A percentile compares a stretch with the other conserved stretches of the same genome.
Conservation (phyloP, 2,329 filamentous ascomycete species). For the Clonostachys sp. region DNA sequence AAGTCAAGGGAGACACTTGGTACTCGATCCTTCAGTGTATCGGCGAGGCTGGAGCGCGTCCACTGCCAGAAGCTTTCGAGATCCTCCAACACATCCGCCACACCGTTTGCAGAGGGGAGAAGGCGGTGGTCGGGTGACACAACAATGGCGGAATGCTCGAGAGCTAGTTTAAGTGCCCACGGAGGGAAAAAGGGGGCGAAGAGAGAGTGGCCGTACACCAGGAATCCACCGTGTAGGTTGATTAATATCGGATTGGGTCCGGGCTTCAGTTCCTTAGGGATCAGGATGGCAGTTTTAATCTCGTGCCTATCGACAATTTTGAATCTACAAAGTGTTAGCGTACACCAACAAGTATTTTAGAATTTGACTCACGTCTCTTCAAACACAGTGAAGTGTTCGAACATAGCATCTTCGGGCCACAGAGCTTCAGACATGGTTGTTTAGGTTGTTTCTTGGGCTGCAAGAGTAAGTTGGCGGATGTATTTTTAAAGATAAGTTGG, state of each 20-base stretch:
- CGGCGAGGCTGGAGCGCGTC: constrained; percentile 5
- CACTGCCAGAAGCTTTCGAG: constrained; percentile 18
- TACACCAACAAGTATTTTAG: not conserved
- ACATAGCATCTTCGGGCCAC: constrained; percentile 1
- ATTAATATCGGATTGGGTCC: constrained; percentile 12
- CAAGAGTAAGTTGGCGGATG: no score
- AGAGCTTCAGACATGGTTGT: not conserved
- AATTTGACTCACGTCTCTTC: constrained; percentile 1
- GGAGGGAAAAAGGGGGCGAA: constrained; percentile 14
- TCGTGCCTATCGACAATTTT: constrained; percentile 10
- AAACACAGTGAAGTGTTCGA: constrained; percentile 2
- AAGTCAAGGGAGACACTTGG: constrained; percentile 4
- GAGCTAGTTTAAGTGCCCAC: constrained; percentile 12
- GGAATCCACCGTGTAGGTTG: constrained; percentile 17
- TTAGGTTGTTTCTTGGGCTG: no score
- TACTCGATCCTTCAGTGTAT: not conserved
- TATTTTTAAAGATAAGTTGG: no score
- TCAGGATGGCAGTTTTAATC: constrained; percentile 12
- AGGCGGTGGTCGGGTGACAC: constrained; percentile 16
- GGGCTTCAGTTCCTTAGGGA: constrained; percentile 14
- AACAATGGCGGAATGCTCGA: constrained; percentile 9
- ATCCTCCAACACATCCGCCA: constrained; percentile 15
- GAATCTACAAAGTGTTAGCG: constrained; percentile 5
- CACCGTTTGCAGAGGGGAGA: constrained; percentile 12
- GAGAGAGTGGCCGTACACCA: constrained; percentile 10